Conservation (phyloP, 192 early-diverging fungal species). For the Entrophospora sp. region DNA sequence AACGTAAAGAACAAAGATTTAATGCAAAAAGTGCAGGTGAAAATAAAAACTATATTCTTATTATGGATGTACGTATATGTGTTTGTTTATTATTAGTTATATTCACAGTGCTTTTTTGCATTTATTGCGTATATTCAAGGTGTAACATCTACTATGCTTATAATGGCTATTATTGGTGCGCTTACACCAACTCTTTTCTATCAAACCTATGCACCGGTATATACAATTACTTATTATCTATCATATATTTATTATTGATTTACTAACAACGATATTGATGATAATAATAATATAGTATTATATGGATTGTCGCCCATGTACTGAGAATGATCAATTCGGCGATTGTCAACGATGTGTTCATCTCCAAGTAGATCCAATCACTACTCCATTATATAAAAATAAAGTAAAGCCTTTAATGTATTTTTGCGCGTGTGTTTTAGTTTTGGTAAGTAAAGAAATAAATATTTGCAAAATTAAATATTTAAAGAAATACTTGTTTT, state of each 20-base stretch:
- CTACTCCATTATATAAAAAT: constrained; percentile 72
- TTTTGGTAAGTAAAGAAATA: constrained; percentile 35
- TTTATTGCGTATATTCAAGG: constrained; percentile 25
- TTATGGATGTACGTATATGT: neutral
- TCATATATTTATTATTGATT: neutral
- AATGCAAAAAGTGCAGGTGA: constrained; percentile 86
- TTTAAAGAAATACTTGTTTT: neutral
- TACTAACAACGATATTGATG: neutral
- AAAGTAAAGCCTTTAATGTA: constrained; percentile 80
- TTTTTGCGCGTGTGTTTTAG: constrained; percentile 70
- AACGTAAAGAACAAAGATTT: constrained; percentile 87
- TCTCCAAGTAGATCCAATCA: constrained; percentile 49
- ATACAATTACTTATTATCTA: constrained; percentile 4
- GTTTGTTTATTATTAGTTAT: neutral
- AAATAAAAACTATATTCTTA: too few species aligned
- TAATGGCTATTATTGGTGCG: constrained; percentile 85
- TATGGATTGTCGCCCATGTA: neutral
- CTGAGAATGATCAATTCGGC: neutral
- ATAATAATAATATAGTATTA: neutral
- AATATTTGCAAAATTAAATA: neutral
- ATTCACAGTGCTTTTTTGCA: neutral
- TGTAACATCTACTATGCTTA: constrained; percentile 92
- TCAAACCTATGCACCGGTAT: constrained; percentile 72
- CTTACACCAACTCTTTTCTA: constrained; percentile 95
- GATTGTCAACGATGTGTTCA: constrained; percentile 61